phyloP scores from a whole-genome alignment of 306 rosid genomes.

The Acmispon strigosus region DNA sequence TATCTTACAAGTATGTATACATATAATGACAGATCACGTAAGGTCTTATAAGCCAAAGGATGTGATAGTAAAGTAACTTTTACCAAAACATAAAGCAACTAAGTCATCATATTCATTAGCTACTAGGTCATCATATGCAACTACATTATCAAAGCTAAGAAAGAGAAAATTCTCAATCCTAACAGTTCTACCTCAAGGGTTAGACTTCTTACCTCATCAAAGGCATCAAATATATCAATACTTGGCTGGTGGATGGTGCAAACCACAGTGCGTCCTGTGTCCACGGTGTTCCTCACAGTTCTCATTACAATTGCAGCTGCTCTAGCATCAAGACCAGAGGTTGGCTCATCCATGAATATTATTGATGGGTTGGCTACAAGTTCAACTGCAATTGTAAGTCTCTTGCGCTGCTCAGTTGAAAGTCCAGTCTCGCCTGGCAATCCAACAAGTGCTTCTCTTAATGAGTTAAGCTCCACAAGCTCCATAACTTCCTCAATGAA shows the following conservation, averaged over 20 bases:
- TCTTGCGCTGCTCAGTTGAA: conserved; percentile 41
- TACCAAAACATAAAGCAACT: too few species aligned
- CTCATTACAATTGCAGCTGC: conserved; percentile 31
- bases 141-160: too few species aligned
- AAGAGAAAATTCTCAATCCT: too few species aligned
- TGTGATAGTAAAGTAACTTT: too few species aligned
- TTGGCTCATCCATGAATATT: conserved; percentile 21
- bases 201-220: conserved; percentile 32
- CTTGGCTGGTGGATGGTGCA: conserved; percentile 30
- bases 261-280: conserved; percentile 23
- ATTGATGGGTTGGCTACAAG: conserved; percentile 21
- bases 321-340: conserved; percentile 32
- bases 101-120: too few species aligned
- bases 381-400: conserved; percentile 43
- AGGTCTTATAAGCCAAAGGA: too few species aligned
- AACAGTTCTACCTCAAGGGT: too few species aligned
- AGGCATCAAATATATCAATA: conserved; percentile 23
- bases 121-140: too few species aligned
- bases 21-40: too few species aligned
- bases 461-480: conserved; percentile 32
- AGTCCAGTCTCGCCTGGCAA: conserved; percentile 35
- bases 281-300: conserved; percentile 24
- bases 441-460: conserved; percentile 37
- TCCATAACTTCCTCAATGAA: conserved; percentile 45
- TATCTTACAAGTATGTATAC: too few species aligned